phyloP scores from a whole-genome alignment of 208 protist genomes.

The Wallacemonas sp. region DNA sequence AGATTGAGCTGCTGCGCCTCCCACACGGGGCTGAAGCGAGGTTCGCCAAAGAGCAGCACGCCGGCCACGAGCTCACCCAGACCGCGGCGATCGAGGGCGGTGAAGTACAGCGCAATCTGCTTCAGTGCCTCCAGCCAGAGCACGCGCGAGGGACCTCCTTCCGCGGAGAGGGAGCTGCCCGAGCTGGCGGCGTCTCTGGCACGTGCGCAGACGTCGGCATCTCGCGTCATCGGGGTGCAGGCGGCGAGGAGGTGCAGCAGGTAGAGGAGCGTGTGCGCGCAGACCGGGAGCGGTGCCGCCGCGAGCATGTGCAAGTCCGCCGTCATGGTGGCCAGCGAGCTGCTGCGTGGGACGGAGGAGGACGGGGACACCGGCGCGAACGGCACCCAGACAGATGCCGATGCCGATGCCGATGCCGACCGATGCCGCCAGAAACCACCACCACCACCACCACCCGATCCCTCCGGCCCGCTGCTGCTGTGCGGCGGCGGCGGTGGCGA shows the following conservation, averaged over 20 bases:
- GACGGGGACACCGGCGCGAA: too few relatives aligned
- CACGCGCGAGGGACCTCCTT: not conserved
- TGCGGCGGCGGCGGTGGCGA: too few relatives aligned
- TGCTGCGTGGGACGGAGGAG: not conserved
- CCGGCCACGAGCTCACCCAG: conserved; percentile 39
- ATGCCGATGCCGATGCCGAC: too few relatives aligned
- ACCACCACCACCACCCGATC: too few relatives aligned
- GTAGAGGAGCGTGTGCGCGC: conserved; percentile 13
- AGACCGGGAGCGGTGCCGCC: not conserved
- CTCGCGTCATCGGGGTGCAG: not conserved
- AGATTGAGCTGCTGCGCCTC: conserved; percentile 15
- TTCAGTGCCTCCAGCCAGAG: conserved; percentile 9
- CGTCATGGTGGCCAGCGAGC: not conserved
- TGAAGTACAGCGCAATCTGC: conserved; percentile 43
- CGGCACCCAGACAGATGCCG: too few relatives aligned
- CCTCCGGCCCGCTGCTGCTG: too few relatives aligned
- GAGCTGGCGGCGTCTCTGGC: not conserved
- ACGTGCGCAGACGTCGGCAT: not conserved
- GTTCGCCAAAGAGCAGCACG: conserved; percentile 32
- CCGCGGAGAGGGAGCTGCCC: not conserved
- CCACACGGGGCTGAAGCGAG: conserved; percentile 10
- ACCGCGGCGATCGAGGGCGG: conserved; percentile 24
- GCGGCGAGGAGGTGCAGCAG: conserved; percentile 9
- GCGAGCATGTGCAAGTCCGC: not conserved
- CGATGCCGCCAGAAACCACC: too few relatives aligned